phyloP scores from a whole-genome alignment of 257 asterid genomes.

The Osmanthus fragrans region DNA sequence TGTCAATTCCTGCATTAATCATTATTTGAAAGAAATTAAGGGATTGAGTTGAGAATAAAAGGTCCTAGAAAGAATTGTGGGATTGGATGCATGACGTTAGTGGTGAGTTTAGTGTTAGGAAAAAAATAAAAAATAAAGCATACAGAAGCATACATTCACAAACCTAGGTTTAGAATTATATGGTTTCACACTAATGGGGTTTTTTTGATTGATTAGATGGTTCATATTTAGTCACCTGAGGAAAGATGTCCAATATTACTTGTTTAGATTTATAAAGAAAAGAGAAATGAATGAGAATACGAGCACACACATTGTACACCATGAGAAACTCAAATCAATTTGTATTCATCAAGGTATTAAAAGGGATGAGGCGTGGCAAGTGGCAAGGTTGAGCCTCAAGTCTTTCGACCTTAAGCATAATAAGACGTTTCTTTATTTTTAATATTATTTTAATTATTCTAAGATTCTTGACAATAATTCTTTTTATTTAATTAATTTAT shows the following conservation, averaged over 20 bases:
- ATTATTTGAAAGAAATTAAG: conserved; percentile 21
- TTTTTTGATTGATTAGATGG: conserved; percentile 31
- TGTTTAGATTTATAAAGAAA: background rate
- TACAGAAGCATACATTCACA: conserved; percentile 11
- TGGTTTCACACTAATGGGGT: conserved; percentile 18
- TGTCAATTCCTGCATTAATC: conserved; percentile 22
- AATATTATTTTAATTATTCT: too few relatives aligned
- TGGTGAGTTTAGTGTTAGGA: conserved; percentile 2
- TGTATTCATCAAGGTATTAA: too few relatives aligned
- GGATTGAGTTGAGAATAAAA: conserved; percentile 21
- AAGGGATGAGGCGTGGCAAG: too few relatives aligned
- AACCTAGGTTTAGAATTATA: conserved; percentile 18
- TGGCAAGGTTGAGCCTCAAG: too few relatives aligned
- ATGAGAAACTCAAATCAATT: too few relatives aligned
- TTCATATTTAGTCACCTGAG: conserved; percentile 20
- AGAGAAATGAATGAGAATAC: background rate
- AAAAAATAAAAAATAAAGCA: background rate
- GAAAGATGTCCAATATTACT: conserved; percentile 8
- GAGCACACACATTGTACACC: too few relatives aligned
- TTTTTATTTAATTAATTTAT: too few relatives aligned
- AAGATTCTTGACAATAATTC: too few relatives aligned
- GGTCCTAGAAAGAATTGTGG: conserved; percentile 12
- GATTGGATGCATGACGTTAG: conserved; percentile 11
- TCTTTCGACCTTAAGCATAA: too few relatives aligned
- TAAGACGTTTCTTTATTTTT: too few relatives aligned